These are phyloP conservation scores for Phylloporus arenicola DNA, from an alignment of 768 basidiomycete genomes.

Conservation along the genomic window DNA sequence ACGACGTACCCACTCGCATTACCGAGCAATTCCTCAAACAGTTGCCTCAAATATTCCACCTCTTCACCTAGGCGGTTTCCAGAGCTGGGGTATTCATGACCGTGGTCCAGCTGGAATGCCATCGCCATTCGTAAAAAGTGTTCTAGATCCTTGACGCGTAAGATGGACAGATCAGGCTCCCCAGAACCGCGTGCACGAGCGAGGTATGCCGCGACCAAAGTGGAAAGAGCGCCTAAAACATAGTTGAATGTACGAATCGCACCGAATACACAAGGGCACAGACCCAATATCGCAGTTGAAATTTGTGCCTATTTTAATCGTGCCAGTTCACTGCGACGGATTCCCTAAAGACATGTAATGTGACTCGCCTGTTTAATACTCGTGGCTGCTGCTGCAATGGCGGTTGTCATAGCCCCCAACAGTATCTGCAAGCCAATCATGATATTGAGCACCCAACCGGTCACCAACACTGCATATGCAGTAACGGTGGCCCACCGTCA, in stretches of 20 bases:
- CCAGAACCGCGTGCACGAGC: constrained; percentile 64
- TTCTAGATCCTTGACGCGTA: constrained; percentile 55
- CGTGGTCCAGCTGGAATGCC: constrained; percentile 56
- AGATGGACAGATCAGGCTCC: constrained; percentile 61
- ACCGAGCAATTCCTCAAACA: constrained; percentile 29
- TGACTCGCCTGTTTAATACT: constrained; percentile 37
- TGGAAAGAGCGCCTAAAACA: constrained; percentile 53
- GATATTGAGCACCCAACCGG: constrained; percentile 33
- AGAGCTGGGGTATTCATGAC: constrained; percentile 27
- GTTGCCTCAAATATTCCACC: constrained; percentile 13
- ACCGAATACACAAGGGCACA: constrained; percentile 3
- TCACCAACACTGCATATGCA: constrained; percentile 27
- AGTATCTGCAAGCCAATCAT: constrained; percentile 62
- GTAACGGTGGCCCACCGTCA: constrained; percentile 3
- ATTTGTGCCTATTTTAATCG: constrained; percentile 29
- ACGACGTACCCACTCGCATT: constrained; percentile 21
- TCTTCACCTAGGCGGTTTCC: constrained; percentile 7
- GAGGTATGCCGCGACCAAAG: constrained; percentile 65
- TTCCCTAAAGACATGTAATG: background rate
- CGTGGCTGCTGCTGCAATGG: constrained; percentile 45
- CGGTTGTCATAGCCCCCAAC: constrained; percentile 63
- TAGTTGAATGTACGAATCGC: background rate
- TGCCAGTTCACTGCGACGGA: background rate
- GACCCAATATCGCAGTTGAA: constrained; percentile 37
- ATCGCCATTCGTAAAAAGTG: constrained; percentile 59